Evolutionary conservation across 139 green algal species (phyloP).

Genomic region (Ulvella scutata): DNA sequence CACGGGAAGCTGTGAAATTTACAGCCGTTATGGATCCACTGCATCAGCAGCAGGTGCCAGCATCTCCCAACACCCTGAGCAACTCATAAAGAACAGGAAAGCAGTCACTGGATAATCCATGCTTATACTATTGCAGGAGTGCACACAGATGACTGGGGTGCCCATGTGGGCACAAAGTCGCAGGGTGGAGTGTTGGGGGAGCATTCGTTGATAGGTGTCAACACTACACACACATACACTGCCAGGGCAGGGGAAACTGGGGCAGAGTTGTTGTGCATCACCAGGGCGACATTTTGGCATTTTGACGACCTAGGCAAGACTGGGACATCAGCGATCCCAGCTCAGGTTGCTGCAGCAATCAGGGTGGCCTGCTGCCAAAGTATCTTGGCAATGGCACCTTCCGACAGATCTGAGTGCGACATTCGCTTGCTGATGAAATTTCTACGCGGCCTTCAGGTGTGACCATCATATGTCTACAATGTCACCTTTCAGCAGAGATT

Average conservation of each 20-base stretch:
- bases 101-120: not conserved
- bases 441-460: slow-evolving; percentile 14
- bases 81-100: not conserved
- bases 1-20: not conserved
- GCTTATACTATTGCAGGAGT: not conserved
- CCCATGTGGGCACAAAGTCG: not conserved
- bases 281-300: not conserved
- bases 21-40: not conserved
- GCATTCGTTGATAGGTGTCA: not conserved
- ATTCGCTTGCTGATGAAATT: slow-evolving; percentile 14
- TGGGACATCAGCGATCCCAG: not conserved
- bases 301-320: not conserved
- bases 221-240: not conserved
- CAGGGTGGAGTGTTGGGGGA: not conserved
- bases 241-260: not conserved
- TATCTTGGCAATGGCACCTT: slow-evolving; percentile 7
- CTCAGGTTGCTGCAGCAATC: not conserved
- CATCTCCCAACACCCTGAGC: not conserved
- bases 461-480: too few relatives aligned
- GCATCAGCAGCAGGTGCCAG: not conserved
- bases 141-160: not conserved
- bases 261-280: not conserved
- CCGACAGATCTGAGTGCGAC: slow-evolving; percentile 6
- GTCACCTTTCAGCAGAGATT: slow-evolving; percentile 7
- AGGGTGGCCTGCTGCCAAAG: slow-evolving; percentile 10